A percentile compares a stretch with the other conserved stretches of the same genome.
Evolutionary conservation across 495 filamentous ascomycete genomes (phyloP).

Genomic region (Aspergillus incahuasiensis): DNA sequence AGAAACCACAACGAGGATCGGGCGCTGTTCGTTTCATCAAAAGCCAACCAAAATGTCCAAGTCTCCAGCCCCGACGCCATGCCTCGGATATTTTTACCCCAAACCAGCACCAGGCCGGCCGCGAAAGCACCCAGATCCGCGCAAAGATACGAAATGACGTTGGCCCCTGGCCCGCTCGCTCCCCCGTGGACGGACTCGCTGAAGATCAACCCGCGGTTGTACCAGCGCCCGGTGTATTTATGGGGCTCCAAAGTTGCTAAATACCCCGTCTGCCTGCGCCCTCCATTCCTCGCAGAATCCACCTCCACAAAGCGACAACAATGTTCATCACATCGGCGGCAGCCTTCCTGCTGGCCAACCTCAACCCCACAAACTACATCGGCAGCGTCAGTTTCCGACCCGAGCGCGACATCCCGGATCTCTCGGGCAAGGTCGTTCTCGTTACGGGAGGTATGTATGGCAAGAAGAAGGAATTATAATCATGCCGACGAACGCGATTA

Average conservation of each 20-base stretch:
- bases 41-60: too few relatives aligned
- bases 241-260: background rate
- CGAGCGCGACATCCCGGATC: conserved; percentile 48
- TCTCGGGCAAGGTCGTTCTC: conserved; percentile 49
- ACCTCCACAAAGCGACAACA: background rate
- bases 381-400: conserved; percentile 31
- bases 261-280: background rate
- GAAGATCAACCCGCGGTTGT: background rate
- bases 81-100: background rate
- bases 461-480: background rate
- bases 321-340: conserved; percentile 18
- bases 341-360: conserved; percentile 17
- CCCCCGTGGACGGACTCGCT: background rate
- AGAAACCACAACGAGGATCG: too few relatives aligned
- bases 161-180: background rate
- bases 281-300: background rate
- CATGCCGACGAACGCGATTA: background rate
- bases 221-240: background rate
- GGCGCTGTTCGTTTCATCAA: too few relatives aligned
- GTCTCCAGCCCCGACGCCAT: background rate
- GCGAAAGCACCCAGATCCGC: background rate
- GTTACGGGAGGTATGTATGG: conserved; percentile 48
- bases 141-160: background rate
- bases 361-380: conserved; percentile 25
- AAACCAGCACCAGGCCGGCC: background rate